Evolutionary conservation across 2,329 filamentous ascomycete species (phyloP).

Genomic region (Diaporthe citriasiana): DNA sequence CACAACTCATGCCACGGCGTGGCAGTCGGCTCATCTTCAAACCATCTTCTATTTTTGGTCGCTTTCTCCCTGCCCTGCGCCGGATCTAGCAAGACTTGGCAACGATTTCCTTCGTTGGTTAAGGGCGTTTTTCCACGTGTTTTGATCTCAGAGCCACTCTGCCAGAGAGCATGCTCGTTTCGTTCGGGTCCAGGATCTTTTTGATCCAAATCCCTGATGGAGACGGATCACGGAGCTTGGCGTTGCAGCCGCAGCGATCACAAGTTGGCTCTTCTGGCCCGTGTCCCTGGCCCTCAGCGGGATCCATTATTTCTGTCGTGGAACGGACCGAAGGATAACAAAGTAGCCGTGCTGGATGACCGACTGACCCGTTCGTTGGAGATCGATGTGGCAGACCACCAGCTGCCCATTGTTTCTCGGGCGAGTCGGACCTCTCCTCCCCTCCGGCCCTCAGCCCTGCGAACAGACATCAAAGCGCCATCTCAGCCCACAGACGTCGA

Average conservation of each 20-base stretch:
- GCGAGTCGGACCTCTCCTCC: constrained; percentile 15
- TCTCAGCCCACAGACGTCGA: constrained; percentile 39
- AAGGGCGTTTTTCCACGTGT: no score
- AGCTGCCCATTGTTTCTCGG: constrained; percentile 35
- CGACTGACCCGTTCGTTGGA: constrained; percentile 23
- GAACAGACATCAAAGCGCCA: constrained; percentile 37
- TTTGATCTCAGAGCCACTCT: not conserved
- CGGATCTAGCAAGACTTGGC: constrained; percentile 16
- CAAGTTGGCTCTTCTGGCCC: constrained; percentile 34
- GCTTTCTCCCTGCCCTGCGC: not conserved
- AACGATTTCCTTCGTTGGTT: not conserved
- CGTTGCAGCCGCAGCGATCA: constrained; percentile 33
- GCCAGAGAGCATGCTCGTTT: not conserved
- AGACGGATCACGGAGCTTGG: constrained; percentile 21
- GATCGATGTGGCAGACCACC: constrained; percentile 35
- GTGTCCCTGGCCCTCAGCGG: constrained; percentile 34
- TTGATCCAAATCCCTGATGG: constrained; percentile 1
- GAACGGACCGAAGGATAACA: constrained; percentile 32
- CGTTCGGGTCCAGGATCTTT: not conserved
- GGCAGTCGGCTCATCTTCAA: constrained; percentile 25
- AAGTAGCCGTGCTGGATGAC: constrained; percentile 2
- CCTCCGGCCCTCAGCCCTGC: constrained; percentile 36
- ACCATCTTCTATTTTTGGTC: constrained; percentile 30
- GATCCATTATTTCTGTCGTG: constrained; percentile 38
- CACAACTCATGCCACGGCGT: constrained; percentile 13